These are phyloP conservation scores for Termitomyces sp. DNA, from an alignment of 768 basidiomycete genomes.

Conservation along the genomic window DNA sequence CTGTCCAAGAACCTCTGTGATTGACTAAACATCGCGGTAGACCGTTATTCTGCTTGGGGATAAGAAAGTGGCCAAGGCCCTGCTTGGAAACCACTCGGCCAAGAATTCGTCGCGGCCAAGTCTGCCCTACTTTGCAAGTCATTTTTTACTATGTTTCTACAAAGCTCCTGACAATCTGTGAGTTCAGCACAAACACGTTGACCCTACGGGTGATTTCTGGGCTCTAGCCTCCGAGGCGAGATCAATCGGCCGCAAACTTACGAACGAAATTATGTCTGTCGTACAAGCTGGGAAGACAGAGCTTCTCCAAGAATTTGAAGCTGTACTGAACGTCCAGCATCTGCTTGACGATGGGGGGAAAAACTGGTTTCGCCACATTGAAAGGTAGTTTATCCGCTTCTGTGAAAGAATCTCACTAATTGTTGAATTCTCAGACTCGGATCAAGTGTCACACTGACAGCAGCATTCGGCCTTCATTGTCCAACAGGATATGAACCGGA, in stretches of 20 bases:
- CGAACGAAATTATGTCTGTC: background rate
- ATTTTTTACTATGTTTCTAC: background rate
- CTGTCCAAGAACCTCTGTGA: background rate
- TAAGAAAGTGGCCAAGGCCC: background rate
- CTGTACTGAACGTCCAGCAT: background rate
- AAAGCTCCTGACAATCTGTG: background rate
- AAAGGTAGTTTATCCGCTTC: background rate
- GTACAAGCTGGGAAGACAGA: background rate
- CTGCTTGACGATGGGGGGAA: background rate
- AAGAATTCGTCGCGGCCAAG: background rate
- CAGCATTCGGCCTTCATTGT: background rate
- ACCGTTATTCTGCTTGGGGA: background rate
- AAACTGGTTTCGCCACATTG: background rate
- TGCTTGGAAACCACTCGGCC: background rate
- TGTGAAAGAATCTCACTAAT: background rate
- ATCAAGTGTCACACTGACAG: background rate
- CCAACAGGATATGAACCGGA: background rate
- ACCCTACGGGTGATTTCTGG: background rate
- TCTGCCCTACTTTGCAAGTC: background rate
- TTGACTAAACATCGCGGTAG: background rate
- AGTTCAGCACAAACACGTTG: background rate
- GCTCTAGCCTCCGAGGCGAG: background rate
- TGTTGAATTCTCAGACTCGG: background rate
- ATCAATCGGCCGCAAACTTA: background rate
- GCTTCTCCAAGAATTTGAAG: background rate